Conservation (phyloP, 495 filamentous ascomycete species). For the Penicillium macrosclerotiorum region DNA sequence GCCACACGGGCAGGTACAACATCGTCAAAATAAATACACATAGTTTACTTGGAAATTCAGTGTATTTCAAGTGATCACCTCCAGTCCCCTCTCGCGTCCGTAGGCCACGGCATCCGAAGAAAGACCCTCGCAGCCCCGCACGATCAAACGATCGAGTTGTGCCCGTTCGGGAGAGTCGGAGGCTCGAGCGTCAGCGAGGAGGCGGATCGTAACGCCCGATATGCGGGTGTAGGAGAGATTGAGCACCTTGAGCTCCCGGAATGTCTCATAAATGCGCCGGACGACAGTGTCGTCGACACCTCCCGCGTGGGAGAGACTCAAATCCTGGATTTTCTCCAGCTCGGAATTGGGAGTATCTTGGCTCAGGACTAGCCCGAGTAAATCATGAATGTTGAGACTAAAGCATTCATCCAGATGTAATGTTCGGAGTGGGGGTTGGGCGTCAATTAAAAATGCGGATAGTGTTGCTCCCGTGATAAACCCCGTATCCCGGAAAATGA, state of each 20-base stretch:
- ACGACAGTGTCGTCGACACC: conserved; percentile 23
- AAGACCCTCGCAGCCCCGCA: conserved; percentile 31
- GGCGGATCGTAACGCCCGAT: conserved; percentile 35
- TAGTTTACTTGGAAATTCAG: not conserved
- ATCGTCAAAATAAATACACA: too few species aligned
- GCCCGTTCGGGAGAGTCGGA: conserved; percentile 1
- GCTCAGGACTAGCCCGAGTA: conserved; percentile 10
- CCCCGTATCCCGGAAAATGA: conserved; percentile 29
- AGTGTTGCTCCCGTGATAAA: conserved; percentile 23
- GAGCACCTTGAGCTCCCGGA: conserved; percentile 29
- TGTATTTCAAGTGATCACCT: conserved; percentile 21
- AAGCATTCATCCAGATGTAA: conserved; percentile 33
- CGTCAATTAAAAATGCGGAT: conserved; percentile 13
- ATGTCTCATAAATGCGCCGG: conserved; percentile 6
- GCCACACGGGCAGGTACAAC: too few species aligned
- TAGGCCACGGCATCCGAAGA: conserved; percentile 41
- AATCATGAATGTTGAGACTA: conserved; percentile 6
- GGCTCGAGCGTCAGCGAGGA: conserved; percentile 23
- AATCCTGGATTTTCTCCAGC: conserved; percentile 21
- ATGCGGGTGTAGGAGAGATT: conserved; percentile 36
- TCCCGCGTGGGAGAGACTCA: conserved; percentile 27
- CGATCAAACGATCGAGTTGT: conserved; percentile 25
- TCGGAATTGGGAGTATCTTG: not conserved
- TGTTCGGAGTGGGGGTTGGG: conserved; percentile 23
- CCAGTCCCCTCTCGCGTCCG: conserved; percentile 30